Evolutionary conservation across 2,329 filamentous ascomycete species (phyloP), one percentile per base, ranked within the genome.

Genomic region (Exophiala calicioides): DNA sequence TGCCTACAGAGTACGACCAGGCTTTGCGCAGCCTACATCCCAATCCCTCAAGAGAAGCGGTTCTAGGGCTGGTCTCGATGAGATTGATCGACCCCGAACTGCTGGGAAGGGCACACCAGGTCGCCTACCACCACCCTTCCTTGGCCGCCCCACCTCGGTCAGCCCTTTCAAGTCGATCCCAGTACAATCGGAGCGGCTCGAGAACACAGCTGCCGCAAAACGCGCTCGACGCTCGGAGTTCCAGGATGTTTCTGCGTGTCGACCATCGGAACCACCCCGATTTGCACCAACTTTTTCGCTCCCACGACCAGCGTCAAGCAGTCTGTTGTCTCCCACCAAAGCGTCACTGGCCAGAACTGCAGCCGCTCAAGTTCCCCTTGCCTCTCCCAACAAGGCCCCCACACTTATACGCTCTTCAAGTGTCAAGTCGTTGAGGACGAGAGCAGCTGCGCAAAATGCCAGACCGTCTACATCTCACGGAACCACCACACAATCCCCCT

Each of bases 311-410:
- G 69, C 65, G 60, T 69, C 65, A 59, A 74, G 74, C 52, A 82
- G 74, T 49, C 71, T 91, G 21, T 79, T 84, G 66, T 94, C 88
- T 4, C 89, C 90, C 0, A 93, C 87, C 6, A 89, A 88, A 64
- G 74, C 88, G 5, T 88, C 86, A 1, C 66, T 87, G 40, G 80
- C 82, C 24, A 82, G 84, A 32, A 69, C 77, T 35, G 68, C 76
- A 44, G 81, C 74, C 56, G 69, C 70, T 42, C 82, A 79, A 60
- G 71, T 75, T 5, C 68, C 78, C 33, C 78, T 75, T 42, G 71
- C 71, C 16, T 75, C 71, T 13, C 75, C 57, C 3, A 36, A 21
- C 20, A 60, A 60, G 42, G 78, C 75, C 36, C 80, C 80, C 7
- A 30, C 37, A 13, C 68, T 79, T 16, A 59, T 66, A 13, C 67